Evolutionary conservation across 176 grass and related monocot species (phyloP).

Genomic region (Carex kokanica): DNA sequence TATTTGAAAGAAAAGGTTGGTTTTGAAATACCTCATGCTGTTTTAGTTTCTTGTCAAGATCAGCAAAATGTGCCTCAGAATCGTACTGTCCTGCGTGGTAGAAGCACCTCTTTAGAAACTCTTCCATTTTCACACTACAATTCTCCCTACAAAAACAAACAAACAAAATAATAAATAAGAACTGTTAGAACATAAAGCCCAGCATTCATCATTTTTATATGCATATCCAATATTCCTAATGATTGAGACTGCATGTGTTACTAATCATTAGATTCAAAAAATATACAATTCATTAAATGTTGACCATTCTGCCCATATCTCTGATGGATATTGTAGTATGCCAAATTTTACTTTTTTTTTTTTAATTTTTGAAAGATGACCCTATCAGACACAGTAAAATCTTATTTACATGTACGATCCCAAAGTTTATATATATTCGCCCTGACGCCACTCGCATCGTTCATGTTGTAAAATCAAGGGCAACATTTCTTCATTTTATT

Average conservation of each 20-base stretch:
- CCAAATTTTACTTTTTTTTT: background rate
- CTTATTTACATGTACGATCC: background rate
- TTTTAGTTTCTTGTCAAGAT: slow-evolving; percentile 79
- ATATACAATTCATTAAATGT: background rate
- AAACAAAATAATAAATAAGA: background rate
- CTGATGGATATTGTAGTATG: background rate
- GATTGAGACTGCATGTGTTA: background rate
- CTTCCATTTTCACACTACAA: slow-evolving; percentile 90
- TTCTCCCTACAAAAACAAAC: slow-evolving; percentile 63
- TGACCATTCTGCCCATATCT: background rate
- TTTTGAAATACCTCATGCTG: slow-evolving; percentile 64
- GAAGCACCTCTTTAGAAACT: slow-evolving; percentile 95
- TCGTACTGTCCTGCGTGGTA: slow-evolving; percentile 98
- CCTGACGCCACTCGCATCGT: background rate
- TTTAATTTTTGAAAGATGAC: background rate
- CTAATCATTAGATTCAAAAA: background rate
- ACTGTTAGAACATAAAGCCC: background rate
- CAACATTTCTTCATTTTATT: background rate
- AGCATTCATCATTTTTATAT: slow-evolving; percentile 1
- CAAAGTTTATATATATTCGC: background rate
- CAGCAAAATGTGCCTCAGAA: slow-evolving; percentile 66
- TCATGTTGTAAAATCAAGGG: background rate
- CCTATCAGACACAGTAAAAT: background rate
- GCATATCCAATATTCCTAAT: background rate
- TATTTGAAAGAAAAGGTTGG: slow-evolving; percentile 8